phyloP scores from a whole-genome alignment of 345 rosid genomes.

The Citrus maxima region DNA sequence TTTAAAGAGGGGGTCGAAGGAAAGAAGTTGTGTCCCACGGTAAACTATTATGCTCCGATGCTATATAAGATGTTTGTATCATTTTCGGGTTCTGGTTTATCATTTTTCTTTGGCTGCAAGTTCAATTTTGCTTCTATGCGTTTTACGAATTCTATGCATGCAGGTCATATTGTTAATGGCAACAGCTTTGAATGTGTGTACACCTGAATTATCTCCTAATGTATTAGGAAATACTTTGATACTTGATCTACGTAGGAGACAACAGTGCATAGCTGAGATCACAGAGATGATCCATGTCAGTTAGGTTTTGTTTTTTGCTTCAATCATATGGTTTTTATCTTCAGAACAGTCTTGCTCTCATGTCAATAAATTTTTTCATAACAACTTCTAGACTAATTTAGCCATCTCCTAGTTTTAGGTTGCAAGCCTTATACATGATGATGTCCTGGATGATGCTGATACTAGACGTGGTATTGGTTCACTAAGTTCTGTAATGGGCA shows the following conservation, averaged over 20 bases:
- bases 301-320: conserved; percentile 1
- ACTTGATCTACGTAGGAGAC: conserved; percentile 66
- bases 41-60: conserved; percentile 23
- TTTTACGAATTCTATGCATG: not conserved
- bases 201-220: conserved; percentile 32
- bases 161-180: conserved; percentile 88
- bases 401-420: conserved; percentile 40
- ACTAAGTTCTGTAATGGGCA: conserved; percentile 78
- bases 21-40: conserved; percentile 93
- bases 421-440: conserved; percentile 90
- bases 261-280: conserved; percentile 75
- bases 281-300: conserved; percentile 97
- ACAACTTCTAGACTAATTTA: conserved; percentile 6
- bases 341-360: not conserved
- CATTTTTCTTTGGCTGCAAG: not conserved
- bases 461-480: conserved; percentile 90
- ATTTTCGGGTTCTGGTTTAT: not conserved
- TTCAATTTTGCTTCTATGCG: not conserved
- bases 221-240: conserved; percentile 27
- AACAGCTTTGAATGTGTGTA: conserved; percentile 52
- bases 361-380: not conserved
- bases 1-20: conserved; percentile 90
- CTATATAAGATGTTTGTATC: not conserved
- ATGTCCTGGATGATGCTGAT: conserved; percentile 93
- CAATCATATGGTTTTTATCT: not conserved